Evolutionary conservation across 352 stramenopile species (phyloP), one percentile per base, ranked within the genome.

Genomic region (Phytopythium litorale): DNA sequence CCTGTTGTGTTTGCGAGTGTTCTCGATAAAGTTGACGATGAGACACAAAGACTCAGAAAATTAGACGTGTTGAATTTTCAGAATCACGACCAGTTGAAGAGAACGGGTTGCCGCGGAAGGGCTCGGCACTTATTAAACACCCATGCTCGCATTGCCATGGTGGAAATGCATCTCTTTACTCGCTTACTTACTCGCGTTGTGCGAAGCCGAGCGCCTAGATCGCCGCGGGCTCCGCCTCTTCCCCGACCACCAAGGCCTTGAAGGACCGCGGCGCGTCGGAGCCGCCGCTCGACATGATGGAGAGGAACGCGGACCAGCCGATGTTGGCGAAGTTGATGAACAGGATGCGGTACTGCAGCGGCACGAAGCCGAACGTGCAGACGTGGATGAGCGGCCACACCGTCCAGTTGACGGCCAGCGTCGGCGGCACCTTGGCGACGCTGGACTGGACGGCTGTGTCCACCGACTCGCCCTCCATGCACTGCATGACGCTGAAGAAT

Each of bases 351-450:
- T 80, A 79, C 46, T 73, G 68, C 54, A 84, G 48, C 23, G 75
- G 73, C 60, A 81, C 72, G 52, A 81, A 80, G 5, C 68, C 66
- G 42, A 80, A 81, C 0, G 69, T 80, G 60, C 66, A 52, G 21
- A 84, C 57, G 57, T 84, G 72, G 4, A 81, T 65, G 19, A 79
- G 57, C 30, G 72, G 67, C 75, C 75, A 81, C 48, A 80, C 74
- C 8, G 64, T 71, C 65, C 71, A 81, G 40, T 79, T 81, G 33
- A 68, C 71, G 46, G 57, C 68, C 23, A 81, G 63, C 30, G 71
- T 77, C 23, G 73, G 71, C 23, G 62, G 68, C 56, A 79, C 32
- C 52, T 81, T 81, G 23, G 38, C 54, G 33, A 64, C 49, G 38
- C 70, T 69, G 23, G 48, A 58, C n/a, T 71, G 54, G 21, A 75